Conservation (phyloP, 2,329 filamentous ascomycete species). For the Aureobasidium zeae region DNA sequence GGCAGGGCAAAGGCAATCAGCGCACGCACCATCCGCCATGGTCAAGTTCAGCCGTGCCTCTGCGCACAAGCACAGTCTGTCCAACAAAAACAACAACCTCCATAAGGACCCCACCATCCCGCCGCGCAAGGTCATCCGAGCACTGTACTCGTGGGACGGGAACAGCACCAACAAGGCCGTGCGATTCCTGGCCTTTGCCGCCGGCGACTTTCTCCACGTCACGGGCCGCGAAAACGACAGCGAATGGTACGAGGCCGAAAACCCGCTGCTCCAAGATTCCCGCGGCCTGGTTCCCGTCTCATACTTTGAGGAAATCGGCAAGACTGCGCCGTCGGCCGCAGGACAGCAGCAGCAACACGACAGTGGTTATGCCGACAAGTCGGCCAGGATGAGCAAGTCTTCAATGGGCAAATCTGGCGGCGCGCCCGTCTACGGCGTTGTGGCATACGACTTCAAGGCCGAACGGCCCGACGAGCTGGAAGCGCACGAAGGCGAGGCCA, state of each 20-base stretch:
- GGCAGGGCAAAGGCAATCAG: too few relatives aligned
- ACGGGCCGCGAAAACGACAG: constrained; percentile 88
- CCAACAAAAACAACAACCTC: constrained; percentile 74
- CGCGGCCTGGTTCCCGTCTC: constrained; percentile 86
- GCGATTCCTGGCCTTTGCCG: constrained; percentile 71
- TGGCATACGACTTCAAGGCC: constrained; percentile 93
- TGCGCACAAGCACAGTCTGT: constrained; percentile 35
- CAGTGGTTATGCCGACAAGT: constrained; percentile 69
- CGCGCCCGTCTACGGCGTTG: constrained; percentile 91
- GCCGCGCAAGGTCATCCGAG: constrained; percentile 96
- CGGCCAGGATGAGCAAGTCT: constrained; percentile 35
- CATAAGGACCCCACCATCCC: constrained; percentile 79
- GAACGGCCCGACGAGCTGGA: constrained; percentile 94
- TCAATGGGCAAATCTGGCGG: constrained; percentile 35
- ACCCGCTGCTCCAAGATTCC: constrained; percentile 79
- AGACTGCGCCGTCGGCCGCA: constrained; percentile 59
- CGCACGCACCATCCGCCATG: too few relatives aligned
- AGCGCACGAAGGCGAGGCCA: constrained; percentile 88
- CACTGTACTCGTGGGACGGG: constrained; percentile 85
- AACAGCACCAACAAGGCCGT: constrained; percentile 38
- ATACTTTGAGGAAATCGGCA: constrained; percentile 86
- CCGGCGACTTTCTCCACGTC: constrained; percentile 97
- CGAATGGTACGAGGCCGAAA: constrained; percentile 98
- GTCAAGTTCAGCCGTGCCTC: constrained; percentile 9
- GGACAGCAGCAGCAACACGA: constrained; percentile 64